phyloP scores from a whole-genome alignment of 1,284 basidiomycete genomes.

The Rhodotorula sp. region DNA sequence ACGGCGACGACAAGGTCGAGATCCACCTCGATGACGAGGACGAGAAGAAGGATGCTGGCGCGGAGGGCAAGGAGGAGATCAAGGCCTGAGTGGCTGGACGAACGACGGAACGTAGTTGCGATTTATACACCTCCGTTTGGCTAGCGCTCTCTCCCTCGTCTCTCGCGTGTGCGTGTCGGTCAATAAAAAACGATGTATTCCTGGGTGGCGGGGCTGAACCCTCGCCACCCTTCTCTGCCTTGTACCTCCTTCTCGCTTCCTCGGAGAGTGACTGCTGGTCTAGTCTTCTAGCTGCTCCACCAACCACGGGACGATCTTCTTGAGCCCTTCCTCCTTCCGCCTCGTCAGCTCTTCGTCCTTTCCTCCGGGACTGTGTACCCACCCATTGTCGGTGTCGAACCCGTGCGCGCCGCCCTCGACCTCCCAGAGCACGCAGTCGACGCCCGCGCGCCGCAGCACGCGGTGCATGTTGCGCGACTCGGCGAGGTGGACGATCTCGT shows the following conservation, averaged over 20 bases:
- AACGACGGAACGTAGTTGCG: neutral
- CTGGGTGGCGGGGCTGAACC: no score
- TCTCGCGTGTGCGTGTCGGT: no score
- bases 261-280: neutral
- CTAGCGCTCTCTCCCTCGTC: no score
- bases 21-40: slow-evolving; percentile 30
- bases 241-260: neutral
- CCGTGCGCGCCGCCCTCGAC: slow-evolving; percentile 18
- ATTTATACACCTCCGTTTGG: neutral
- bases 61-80: slow-evolving; percentile 5
- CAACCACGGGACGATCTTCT: slow-evolving; percentile 11
- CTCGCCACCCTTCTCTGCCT: neutral
- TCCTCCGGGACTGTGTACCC: neutral
- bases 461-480: slow-evolving; percentile 3
- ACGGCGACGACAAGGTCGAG: slow-evolving; percentile 17
- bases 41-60: slow-evolving; percentile 12
- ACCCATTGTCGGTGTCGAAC: slow-evolving; percentile 3
- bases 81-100: neutral
- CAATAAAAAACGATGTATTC: no score
- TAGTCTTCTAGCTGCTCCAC: slow-evolving; percentile 1
- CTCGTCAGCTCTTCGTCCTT: slow-evolving; percentile 5
- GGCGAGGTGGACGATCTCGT: neutral
- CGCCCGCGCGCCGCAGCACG: neutral
- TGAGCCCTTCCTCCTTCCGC: slow-evolving; percentile 4
- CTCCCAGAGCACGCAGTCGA: slow-evolving; percentile 9